These are phyloP conservation scores for Ganoderma lingzhi DNA, from an alignment of 1,284 basidiomycete genomes.

Conservation along the genomic window DNA sequence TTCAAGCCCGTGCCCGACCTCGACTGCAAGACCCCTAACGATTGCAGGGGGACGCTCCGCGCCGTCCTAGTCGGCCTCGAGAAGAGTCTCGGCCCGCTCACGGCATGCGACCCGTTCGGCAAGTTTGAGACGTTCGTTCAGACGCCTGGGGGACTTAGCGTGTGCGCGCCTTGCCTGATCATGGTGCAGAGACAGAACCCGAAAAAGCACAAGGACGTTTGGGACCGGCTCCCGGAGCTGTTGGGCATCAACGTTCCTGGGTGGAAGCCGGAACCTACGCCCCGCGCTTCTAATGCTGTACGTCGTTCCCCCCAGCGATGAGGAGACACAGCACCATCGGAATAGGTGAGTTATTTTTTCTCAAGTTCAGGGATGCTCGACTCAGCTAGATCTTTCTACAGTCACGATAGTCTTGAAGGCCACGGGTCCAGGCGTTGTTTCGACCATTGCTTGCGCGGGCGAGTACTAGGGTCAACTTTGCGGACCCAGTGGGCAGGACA, in stretches of 20 bases:
- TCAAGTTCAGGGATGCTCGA: not conserved
- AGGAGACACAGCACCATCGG: too few species aligned
- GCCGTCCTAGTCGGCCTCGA: not conserved
- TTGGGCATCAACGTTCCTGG: slow-evolving; percentile 10
- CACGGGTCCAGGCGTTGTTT: too few species aligned
- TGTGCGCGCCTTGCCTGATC: not conserved
- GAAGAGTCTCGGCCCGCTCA: not conserved
- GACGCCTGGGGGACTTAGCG: not conserved
- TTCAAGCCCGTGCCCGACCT: not conserved
- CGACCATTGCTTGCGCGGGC: too few species aligned
- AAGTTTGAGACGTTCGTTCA: not conserved
- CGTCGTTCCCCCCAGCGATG: too few species aligned
- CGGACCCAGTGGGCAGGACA: too few species aligned
- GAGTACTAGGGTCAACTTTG: too few species aligned
- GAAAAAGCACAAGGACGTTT: slow-evolving; percentile 3
- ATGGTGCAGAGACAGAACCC: not conserved
- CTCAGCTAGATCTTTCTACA: too few species aligned
- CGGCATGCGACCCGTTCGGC: not conserved
- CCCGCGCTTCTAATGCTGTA: too few species aligned
- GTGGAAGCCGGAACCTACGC: slow-evolving; percentile 16
- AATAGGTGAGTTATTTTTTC: not conserved
- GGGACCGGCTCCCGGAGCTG: slow-evolving; percentile 14
- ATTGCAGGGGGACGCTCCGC: not conserved
- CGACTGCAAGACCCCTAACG: not conserved
- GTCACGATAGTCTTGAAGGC: too few species aligned